Percentiles rank a stretch among this genome's conserved stretches.
phyloP scores from a whole-genome alignment of 139 green algal species.

The Haematococcus sp. region DNA sequence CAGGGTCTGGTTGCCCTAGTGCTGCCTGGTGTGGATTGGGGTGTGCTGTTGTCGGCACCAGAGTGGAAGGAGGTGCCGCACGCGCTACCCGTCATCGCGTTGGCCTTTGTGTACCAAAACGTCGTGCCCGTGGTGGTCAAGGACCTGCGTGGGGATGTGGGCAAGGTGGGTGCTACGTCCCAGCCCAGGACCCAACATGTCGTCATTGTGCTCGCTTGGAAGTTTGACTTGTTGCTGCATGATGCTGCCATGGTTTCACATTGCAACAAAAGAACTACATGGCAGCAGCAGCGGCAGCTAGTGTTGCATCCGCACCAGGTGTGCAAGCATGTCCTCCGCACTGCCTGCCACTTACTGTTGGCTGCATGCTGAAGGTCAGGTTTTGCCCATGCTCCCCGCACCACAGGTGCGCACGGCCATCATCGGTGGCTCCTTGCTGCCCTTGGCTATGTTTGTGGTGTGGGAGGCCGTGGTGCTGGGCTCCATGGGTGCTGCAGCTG shows the following conservation, averaged over 20 bases:
- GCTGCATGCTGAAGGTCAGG: too few species aligned
- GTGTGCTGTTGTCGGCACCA: conserved; percentile 18
- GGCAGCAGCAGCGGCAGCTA: too few species aligned
- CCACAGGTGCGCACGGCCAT: conserved; percentile 55
- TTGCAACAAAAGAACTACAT: too few species aligned
- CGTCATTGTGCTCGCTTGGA: too few species aligned
- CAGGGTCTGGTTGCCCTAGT: conserved; percentile 38
- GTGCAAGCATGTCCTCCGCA: too few species aligned
- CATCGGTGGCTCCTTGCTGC: conserved; percentile 45
- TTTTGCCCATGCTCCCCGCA: too few species aligned
- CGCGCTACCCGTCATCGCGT: conserved; percentile 62
- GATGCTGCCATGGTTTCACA: too few species aligned
- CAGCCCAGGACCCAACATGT: too few species aligned
- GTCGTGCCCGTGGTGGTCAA: conserved; percentile 41
- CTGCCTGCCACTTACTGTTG: too few species aligned
- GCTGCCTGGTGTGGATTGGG: conserved; percentile 12
- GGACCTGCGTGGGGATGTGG: conserved; percentile 56
- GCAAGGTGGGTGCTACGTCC: conserved; percentile 35
- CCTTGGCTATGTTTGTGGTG: conserved; percentile 74
- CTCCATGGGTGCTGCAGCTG: neutral
- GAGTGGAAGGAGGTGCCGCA: conserved; percentile 50
- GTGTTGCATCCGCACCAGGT: too few species aligned
- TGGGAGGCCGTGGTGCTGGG: conserved; percentile 75
- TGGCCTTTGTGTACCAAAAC: conserved; percentile 72
- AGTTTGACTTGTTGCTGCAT: too few species aligned